Base-by-base conservation (phyloP, 2,329 filamentous ascomycete genomes). In the Colletotrichum coccodes region DNA sequence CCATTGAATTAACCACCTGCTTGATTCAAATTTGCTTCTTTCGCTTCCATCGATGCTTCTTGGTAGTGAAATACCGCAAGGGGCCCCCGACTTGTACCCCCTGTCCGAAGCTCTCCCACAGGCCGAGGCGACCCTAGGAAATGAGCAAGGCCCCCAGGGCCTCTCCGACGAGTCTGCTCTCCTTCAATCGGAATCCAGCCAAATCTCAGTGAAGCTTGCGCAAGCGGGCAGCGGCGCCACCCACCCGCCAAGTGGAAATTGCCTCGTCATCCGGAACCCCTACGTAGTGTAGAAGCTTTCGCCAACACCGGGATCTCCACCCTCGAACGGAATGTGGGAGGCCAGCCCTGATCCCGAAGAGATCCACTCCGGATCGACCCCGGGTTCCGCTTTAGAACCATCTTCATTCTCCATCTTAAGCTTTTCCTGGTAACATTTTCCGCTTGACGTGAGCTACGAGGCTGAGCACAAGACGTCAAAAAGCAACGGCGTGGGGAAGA, bases 201-300 rank as follows among this genome's bases (percentile, higher is more conserved):
- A 30, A 62, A 49, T 56, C 50, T 57, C 14, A 62, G 62, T 67
- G 64, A 67, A 67, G 64, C 64, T 67, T 62, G 63, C 58, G 58
- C 50, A 50, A 46, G 28, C 30, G 18, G 47, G 23, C 62, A 53
- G 62, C 46, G 62, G 64, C 40, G 49, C 58, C 58, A 50, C 58
- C 58, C 58, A 50, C 58, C 58, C 58, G 40, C 34, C 30, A 36
- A 30, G 64, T 62, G 64, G 64, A 26, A 11, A 54, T 3, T 56
- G 64, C 58, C 64, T 67, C 58, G 64, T 62, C 58, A 67, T 50
- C 50, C 49, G 42, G 49, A 28, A 26, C 49, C 49, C 34, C 42
- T 38, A 23, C 8, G 34, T 16, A 23, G 18, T 52, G 18, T 6
- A 4, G 11, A 54, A 50, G 42, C 40, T 34, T 62, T 44, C 36